A percentile compares a stretch with the other conserved stretches of the same genome.
These are phyloP conservation scores for Pilasporangium apinafurcum DNA, from an alignment of 352 stramenopile species.

Conservation along the genomic window DNA sequence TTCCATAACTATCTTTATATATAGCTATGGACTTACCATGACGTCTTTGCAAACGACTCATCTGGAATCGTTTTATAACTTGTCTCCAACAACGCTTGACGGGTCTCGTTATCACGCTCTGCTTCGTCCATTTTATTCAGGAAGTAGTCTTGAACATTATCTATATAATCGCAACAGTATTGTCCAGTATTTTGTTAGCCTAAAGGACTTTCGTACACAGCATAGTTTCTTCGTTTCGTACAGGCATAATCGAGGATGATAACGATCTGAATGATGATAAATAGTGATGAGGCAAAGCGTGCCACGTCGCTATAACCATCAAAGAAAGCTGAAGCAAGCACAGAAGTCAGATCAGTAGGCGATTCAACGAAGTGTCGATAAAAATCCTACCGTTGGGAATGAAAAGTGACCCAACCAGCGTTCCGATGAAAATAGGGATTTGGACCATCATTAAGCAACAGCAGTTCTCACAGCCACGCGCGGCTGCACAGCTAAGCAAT, in stretches of 20 bases:
- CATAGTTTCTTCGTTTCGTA: too few species aligned
- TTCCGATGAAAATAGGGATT: constrained; percentile 44
- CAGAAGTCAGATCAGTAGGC: too few species aligned
- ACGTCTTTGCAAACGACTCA: constrained; percentile 11
- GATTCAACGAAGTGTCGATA: background rate
- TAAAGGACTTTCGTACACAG: too few species aligned
- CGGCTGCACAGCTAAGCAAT: constrained; percentile 39
- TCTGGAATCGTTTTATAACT: constrained; percentile 11
- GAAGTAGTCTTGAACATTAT: constrained; percentile 61
- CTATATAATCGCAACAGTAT: too few species aligned
- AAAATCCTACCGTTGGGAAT: constrained; percentile 43
- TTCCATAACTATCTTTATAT: background rate
- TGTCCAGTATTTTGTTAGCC: too few species aligned
- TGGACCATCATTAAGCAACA: constrained; percentile 68
- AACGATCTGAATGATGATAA: constrained; percentile 74
- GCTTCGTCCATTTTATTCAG: constrained; percentile 62
- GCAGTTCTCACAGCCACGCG: constrained; percentile 43
- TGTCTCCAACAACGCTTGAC: constrained; percentile 36
- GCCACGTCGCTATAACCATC: constrained; percentile 55
- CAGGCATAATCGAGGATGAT: constrained; percentile 77
- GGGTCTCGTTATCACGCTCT: constrained; percentile 44
- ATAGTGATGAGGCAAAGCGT: constrained; percentile 47
- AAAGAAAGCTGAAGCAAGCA: constrained; percentile 39
- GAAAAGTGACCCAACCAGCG: constrained; percentile 54
- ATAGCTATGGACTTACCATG: constrained; percentile 8